These are phyloP conservation scores for Wickerhamiella bombiphila DNA, from an alignment of 805 yeast species.

Conservation along the genomic window DNA sequence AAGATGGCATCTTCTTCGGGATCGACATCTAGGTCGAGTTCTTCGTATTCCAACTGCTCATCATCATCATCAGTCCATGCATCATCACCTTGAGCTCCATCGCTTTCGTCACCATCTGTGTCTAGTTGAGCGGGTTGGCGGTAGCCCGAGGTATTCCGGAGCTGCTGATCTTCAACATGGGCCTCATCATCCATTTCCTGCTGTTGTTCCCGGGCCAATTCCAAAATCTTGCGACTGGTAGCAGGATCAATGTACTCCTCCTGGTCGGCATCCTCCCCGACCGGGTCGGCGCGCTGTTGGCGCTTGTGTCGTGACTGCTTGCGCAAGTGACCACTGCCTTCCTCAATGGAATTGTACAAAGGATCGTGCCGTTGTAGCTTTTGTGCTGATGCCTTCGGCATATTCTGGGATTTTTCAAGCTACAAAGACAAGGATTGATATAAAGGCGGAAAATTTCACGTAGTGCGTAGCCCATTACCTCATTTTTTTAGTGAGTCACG, in stretches of 20 bases:
- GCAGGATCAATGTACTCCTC: slow-evolving; percentile 66
- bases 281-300: slow-evolving; percentile 21
- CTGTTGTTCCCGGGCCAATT: slow-evolving; percentile 85
- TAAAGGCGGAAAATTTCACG: no score
- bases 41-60: slow-evolving; percentile 34
- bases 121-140: slow-evolving; percentile 6
- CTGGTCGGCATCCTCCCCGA: slow-evolving; percentile 34
- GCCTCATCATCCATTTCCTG: slow-evolving; percentile 66
- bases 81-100: no score
- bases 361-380: slow-evolving; percentile 65
- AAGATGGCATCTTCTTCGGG: slow-evolving; percentile 76
- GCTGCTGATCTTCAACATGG: slow-evolving; percentile 5
- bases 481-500: no score
- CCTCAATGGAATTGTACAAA: slow-evolving; percentile 59
- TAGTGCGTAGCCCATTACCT: no score
- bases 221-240: slow-evolving; percentile 70
- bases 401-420: no score
- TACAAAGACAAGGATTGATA: no score
- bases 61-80: slow-evolving; percentile 31
- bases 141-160: neutral
- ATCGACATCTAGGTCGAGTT: slow-evolving; percentile 49
- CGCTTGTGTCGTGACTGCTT: slow-evolving; percentile 21
- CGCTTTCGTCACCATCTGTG: slow-evolving; percentile 35
- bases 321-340: slow-evolving; percentile 58
- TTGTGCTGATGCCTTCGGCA: slow-evolving; percentile 21